Percentiles rank a stretch among this genome's conserved stretches.
These are phyloP conservation scores for Termitomyces sp. DNA, from an alignment of 768 basidiomycete genomes.

Conservation along the genomic window DNA sequence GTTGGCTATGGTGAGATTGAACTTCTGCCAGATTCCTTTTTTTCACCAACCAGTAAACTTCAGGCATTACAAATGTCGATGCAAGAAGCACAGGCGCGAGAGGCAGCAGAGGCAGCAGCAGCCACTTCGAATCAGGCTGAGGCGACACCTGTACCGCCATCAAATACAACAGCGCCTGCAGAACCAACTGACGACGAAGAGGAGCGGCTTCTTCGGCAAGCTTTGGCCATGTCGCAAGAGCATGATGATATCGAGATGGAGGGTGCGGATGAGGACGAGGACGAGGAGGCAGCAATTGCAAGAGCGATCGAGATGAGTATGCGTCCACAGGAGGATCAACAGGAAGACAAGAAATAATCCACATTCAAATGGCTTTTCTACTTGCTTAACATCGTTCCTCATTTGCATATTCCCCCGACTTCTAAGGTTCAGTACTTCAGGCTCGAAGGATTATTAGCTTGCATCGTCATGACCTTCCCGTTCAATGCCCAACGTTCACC, in stretches of 20 bases:
- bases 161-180: constrained; percentile 27
- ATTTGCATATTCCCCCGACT: background rate
- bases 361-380: background rate
- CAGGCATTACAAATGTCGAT: constrained; percentile 97
- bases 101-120: constrained; percentile 46
- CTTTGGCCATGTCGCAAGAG: constrained; percentile 68
- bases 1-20: constrained; percentile 77
- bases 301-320: constrained; percentile 93
- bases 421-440: background rate
- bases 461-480: background rate
- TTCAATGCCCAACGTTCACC: background rate
- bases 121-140: constrained; percentile 28
- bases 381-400: background rate
- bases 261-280: constrained; percentile 48
- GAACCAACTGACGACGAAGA: constrained; percentile 66
- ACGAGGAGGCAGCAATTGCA: constrained; percentile 87
- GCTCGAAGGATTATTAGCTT: background rate
- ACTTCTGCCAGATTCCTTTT: background rate
- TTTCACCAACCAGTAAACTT: background rate
- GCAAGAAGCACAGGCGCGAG: constrained; percentile 87
- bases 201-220: constrained; percentile 69
- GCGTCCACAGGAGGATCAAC: constrained; percentile 42
- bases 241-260: constrained; percentile 43
- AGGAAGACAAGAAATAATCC: constrained; percentile 29
- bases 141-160: constrained; percentile 24